These are phyloP conservation scores for Fraxinus anomala DNA, from an alignment of 257 asterid genomes.

Conservation along the genomic window DNA sequence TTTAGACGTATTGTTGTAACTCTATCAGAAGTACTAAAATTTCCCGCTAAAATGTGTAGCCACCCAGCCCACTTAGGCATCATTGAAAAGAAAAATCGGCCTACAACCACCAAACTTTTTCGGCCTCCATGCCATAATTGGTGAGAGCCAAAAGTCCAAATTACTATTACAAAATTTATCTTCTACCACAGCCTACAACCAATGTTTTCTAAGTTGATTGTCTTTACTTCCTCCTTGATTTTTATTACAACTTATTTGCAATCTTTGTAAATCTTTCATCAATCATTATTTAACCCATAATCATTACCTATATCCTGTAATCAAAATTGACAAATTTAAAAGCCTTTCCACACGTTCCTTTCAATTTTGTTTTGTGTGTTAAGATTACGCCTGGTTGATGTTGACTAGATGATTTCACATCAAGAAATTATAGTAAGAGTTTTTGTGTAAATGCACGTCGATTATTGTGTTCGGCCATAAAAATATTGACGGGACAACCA, in stretches of 20 bases:
- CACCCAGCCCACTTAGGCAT: not conserved
- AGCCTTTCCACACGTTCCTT: not conserved
- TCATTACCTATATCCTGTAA: not conserved
- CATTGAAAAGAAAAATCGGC: not conserved
- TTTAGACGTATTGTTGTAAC: too few relatives aligned
- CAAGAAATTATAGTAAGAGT: too few relatives aligned
- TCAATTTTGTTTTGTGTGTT: too few relatives aligned
- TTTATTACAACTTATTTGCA: not conserved
- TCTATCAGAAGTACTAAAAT: too few relatives aligned
- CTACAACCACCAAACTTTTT: not conserved
- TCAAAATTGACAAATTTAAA: not conserved
- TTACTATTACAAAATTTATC: not conserved
- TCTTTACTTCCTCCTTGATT: not conserved
- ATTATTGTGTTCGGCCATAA: too few relatives aligned
- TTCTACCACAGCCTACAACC: not conserved
- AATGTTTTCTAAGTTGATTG: not conserved
- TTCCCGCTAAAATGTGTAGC: not conserved
- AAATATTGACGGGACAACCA: too few relatives aligned
- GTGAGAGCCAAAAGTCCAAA: not conserved
- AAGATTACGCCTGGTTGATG: too few relatives aligned
- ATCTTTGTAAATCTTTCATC: not conserved
- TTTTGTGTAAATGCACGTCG: too few relatives aligned
- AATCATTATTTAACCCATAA: not conserved
- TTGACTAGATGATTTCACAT: too few relatives aligned
- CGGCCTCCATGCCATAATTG: not conserved